Base-by-base conservation (phyloP, 441 rosid genomes). In the Croton setiger region DNA sequence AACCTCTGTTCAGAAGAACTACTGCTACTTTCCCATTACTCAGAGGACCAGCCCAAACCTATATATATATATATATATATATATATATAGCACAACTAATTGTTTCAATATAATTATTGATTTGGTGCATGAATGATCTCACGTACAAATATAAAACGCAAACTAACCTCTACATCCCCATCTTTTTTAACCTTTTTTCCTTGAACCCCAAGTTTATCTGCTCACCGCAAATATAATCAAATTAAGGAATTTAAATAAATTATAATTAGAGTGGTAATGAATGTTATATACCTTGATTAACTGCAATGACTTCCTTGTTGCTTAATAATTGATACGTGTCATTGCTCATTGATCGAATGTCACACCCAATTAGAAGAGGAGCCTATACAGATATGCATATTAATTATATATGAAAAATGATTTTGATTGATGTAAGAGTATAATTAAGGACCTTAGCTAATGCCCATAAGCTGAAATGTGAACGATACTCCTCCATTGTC, bases 1-100 rank as follows among this genome's bases (percentile, higher is more conserved):
- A 65, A 53, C 94, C 83, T 76, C 86, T 81, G 48, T 90, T 88
- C 97, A 89, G 87, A 21, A 90, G 55, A 7, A 88, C 81, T 0
- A 84, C 71, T 6, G 68, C 84, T 13, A 73, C 74, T 71, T 62
- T 79, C 0, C 68, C 27, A 2, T 70, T 61, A 20, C 59, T 69
- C 23, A 86, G 65, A 43, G 79, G 78, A 18, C 88, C 85, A 15
- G 85, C 78, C 88, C 90, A 86, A 7, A 86, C 85, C 89, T 83
- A 3, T 41, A 54, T 20, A 6, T 18, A 17, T 5, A 7, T 18
- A 7, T 33, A 15, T 15, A 12, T n/a, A 17, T 0, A 23, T 18
- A 9, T 14, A 37, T 1, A 23, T 14, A 45, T 45, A 17, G 17
- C 4, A 45, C 31, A 27, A 27, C 31, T 27, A 1, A 27, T 27